These are phyloP conservation scores for Purshia tridentata DNA, from an alignment of 306 rosid species.

Conservation along the genomic window DNA sequence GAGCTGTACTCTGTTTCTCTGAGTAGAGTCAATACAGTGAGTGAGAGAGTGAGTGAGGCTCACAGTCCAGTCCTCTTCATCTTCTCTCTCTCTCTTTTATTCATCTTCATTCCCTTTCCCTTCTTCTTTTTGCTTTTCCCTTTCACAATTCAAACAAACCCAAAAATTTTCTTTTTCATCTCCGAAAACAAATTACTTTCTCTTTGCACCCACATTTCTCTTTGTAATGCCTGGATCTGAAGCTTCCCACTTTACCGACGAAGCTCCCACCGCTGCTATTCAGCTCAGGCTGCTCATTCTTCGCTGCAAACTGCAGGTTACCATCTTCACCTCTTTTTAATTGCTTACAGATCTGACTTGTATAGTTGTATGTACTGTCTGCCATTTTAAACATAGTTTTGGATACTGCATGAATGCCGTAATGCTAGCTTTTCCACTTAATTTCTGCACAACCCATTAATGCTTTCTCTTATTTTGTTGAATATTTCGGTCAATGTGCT, in stretches of 20 bases:
- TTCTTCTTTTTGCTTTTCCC: background rate
- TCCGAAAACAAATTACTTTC: background rate
- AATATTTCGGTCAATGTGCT: constrained; percentile 44
- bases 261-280: constrained; percentile 31
- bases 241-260: constrained; percentile 8
- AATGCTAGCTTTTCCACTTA: background rate
- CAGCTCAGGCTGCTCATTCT: constrained; percentile 18
- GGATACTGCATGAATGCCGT: constrained; percentile 10
- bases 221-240: constrained; percentile 31
- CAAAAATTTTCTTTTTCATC: background rate
- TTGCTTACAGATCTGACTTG: constrained; percentile 53
- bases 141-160: constrained; percentile 7
- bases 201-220: constrained; percentile 19
- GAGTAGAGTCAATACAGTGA: background rate
- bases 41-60: background rate
- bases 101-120: background rate
- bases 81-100: background rate
- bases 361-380: background rate
- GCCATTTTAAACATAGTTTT: constrained; percentile 19
- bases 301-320: constrained; percentile 17
- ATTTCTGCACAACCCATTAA: background rate
- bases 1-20: background rate
- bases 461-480: constrained; percentile 16
- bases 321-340: constrained; percentile 12
- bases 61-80: background rate